These are phyloP conservation scores for Trichoderma gamsii DNA, from an alignment of 495 filamentous ascomycete genomes.

Conservation along the genomic window DNA sequence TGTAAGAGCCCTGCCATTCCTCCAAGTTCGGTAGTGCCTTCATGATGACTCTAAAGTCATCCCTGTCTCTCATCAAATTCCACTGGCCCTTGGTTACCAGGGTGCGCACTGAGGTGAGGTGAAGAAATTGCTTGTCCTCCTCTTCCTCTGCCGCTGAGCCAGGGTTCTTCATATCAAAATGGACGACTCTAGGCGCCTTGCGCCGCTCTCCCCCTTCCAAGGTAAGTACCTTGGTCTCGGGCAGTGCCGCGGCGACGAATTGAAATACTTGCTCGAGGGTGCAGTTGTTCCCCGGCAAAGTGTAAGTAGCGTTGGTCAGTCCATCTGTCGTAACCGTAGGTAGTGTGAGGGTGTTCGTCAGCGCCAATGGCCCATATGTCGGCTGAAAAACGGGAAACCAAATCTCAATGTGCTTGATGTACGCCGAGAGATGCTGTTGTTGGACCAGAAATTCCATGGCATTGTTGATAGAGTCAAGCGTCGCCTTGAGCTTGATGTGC, in stretches of 20 bases:
- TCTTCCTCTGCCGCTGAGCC: not conserved
- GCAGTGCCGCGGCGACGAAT: constrained; percentile 51
- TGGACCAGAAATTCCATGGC: constrained; percentile 51
- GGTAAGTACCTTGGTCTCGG: constrained; percentile 58
- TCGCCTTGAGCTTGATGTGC: constrained; percentile 69
- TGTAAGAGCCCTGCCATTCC: constrained; percentile 68
- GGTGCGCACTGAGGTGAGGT: constrained; percentile 45
- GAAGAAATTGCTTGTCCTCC: constrained; percentile 27
- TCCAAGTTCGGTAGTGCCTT: constrained; percentile 55
- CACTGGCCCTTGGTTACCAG: constrained; percentile 68
- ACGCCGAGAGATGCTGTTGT: constrained; percentile 51
- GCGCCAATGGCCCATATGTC: constrained; percentile 36
- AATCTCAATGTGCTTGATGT: constrained; percentile 66
- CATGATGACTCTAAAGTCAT: constrained; percentile 56
- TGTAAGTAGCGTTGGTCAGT: constrained; percentile 46
- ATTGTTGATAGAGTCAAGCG: constrained; percentile 48
- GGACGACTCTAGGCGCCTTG: constrained; percentile 44
- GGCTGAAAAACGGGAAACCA: constrained; percentile 69
- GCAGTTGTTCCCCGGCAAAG: constrained; percentile 55
- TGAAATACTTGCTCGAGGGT: constrained; percentile 61
- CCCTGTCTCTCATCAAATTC: constrained; percentile 63
- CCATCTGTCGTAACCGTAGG: constrained; percentile 43
- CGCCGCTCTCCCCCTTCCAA: constrained; percentile 70
- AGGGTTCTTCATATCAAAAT: not conserved
- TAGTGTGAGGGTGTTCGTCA: constrained; percentile 36